Percentiles rank a stretch among this genome's conserved stretches.
phyloP scores from a whole-genome alignment of 208 protist species.

The Crithidia expoeki region DNA sequence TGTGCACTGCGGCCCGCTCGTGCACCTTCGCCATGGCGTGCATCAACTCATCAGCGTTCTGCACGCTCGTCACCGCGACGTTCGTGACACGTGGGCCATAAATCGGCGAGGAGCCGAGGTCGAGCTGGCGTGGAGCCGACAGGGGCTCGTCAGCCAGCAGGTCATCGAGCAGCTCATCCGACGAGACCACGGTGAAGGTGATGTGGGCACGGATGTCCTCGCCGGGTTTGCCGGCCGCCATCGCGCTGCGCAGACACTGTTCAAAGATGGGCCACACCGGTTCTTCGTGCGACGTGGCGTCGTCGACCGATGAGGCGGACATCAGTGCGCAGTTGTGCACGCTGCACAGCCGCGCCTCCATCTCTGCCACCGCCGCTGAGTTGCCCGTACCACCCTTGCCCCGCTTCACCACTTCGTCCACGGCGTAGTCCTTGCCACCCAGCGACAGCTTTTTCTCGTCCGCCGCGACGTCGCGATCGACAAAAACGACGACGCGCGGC shows the following conservation, averaged over 20 bases:
- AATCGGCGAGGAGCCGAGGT: slow-evolving; percentile 43
- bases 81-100: slow-evolving; percentile 34
- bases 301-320: slow-evolving; percentile 31
- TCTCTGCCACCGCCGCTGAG: slow-evolving; percentile 30
- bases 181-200: slow-evolving; percentile 35
- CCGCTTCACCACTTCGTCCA: slow-evolving; percentile 58
- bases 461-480: slow-evolving; percentile 21
- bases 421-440: slow-evolving; percentile 40
- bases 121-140: slow-evolving; percentile 22
- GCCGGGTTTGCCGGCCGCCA: slow-evolving; percentile 31
- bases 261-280: slow-evolving; percentile 46
- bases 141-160: slow-evolving; percentile 22
- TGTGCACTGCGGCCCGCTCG: slow-evolving; percentile 14
- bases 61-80: slow-evolving; percentile 1
- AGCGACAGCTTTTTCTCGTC: slow-evolving; percentile 34
- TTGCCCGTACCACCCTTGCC: slow-evolving; percentile 4
- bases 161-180: slow-evolving; percentile 34
- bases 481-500: slow-evolving; percentile 43
- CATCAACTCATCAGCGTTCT: slow-evolving; percentile 28
- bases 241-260: slow-evolving; percentile 35
- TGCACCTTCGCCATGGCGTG: slow-evolving; percentile 35
- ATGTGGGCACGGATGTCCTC: slow-evolving; percentile 41
- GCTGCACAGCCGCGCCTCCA: slow-evolving; percentile 35
- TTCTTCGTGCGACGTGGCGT: slow-evolving; percentile 28
- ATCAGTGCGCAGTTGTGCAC: slow-evolving; percentile 53